Evolutionary conservation across 1,139 yeast species (phyloP), one percentile per base, ranked within the genome.

Genomic region (Blastobotrys aristatus): DNA sequence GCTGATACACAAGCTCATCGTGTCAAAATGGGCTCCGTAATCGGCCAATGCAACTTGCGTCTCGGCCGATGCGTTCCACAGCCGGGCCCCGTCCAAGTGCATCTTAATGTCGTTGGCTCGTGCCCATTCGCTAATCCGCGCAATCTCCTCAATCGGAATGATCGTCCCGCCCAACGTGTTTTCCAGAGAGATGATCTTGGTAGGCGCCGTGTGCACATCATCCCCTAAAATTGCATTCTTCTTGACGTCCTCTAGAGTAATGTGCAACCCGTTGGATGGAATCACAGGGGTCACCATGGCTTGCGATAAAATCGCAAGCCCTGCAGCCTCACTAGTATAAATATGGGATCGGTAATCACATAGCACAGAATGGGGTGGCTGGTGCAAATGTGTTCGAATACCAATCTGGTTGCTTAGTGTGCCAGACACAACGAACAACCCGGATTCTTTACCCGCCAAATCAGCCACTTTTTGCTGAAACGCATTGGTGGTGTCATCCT

Each of bases 41-140:
- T 87, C 89, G 41, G 67, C 67, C 50, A 89, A 68, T 11, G 87
- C 69, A 35, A 87, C 72, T 7, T 85, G 89, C 22, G 95, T 78
- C 43, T 76, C 92, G 6, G 77, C 85, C 27, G 82, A 72, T 1
- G 97, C 97, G 63, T 90, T 88, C 94, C 95, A 89, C 51, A 90
- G 72, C 58, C 97, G 76, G n/a, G 97, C 97, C 54, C 97, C 97
- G 63, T 90, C 97, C 61, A 89, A 78, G 64, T 90, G 97, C 60
- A 89, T 69, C 56, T 72, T 75, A 53, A 89, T 72, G 49, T 76
- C 76, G 58, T 83, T 74, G 47, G 72, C 77, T 52, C 75, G 71
- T 56, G 95, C 88, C 73, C 86, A 88, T 49, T 70, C 74, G 46
- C 86, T 76, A 57, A 90, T 89, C 54, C 80, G 76, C 53, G 73